Percentiles rank a stretch among this genome's conserved stretches.
These are phyloP conservation scores for Hirschfeldia incana DNA, from an alignment of 345 rosid species.

Conservation along the genomic window DNA sequence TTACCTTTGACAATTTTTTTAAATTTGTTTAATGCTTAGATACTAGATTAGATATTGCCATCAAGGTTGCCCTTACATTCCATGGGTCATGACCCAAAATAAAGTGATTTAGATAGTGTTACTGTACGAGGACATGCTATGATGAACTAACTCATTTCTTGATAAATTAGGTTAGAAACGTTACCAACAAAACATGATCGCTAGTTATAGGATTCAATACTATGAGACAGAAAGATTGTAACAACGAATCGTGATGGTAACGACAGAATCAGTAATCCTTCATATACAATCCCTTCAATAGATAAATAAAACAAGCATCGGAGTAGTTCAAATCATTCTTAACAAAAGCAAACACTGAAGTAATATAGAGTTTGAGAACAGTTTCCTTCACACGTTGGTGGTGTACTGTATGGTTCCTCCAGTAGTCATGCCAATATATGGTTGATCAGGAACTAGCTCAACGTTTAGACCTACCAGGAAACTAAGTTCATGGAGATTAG, in stretches of 20 bases:
- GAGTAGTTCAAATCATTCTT: neutral
- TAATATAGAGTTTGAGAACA: neutral
- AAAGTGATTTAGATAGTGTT: too few species aligned
- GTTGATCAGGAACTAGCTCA: slow-evolving; percentile 82
- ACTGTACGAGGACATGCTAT: too few species aligned
- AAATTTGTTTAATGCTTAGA: too few species aligned
- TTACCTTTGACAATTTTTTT: too few species aligned
- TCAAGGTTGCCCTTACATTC: too few species aligned
- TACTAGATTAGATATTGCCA: too few species aligned
- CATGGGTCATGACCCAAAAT: too few species aligned
- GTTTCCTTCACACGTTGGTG: slow-evolving; percentile 51
- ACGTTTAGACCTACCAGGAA: slow-evolving; percentile 39
- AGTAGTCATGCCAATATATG: slow-evolving; percentile 75
- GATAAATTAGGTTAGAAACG: neutral
- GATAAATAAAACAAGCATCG: neutral
- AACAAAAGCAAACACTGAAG: neutral
- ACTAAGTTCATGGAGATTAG: too few species aligned
- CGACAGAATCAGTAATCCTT: slow-evolving; percentile 29
- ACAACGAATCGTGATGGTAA: neutral
- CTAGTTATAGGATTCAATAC: neutral
- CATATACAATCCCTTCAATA: slow-evolving; percentile 81
- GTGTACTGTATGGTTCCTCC: slow-evolving; percentile 90
- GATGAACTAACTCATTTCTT: too few species aligned
- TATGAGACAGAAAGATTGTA: neutral
- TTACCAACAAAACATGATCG: neutral